These are phyloP conservation scores for Triadica sebifera DNA, from an alignment of 345 rosid species.

Conservation along the genomic window DNA sequence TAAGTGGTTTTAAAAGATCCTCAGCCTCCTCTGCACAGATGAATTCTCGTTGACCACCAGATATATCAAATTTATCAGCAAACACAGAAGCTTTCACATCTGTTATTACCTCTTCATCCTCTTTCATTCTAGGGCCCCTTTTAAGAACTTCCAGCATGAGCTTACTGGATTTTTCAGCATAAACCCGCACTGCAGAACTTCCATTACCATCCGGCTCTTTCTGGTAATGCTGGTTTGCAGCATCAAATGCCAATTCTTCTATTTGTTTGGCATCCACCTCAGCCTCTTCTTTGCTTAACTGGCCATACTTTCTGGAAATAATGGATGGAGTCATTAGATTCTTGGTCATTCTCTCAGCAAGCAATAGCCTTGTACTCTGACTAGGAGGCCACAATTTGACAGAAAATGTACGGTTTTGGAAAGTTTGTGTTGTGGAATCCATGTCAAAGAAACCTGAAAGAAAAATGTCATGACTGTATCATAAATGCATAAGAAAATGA, in stretches of 20 bases:
- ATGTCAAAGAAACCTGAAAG: conserved; percentile 43
- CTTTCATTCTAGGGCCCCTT: conserved; percentile 51
- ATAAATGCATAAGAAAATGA: conserved; percentile 3
- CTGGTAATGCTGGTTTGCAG: conserved; percentile 69
- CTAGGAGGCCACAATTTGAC: conserved; percentile 94
- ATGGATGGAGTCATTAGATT: conserved; percentile 79
- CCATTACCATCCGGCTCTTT: conserved; percentile 96
- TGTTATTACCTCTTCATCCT: conserved; percentile 28
- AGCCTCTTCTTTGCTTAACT: conserved; percentile 70
- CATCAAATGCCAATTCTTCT: conserved; percentile 59
- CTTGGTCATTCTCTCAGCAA: conserved; percentile 60
- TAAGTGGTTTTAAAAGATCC: conserved; percentile 68
- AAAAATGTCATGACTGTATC: conserved; percentile 6
- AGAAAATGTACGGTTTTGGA: conserved; percentile 55
- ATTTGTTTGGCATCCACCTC: conserved; percentile 65
- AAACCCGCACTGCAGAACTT: conserved; percentile 87
- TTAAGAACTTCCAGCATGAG: conserved; percentile 79
- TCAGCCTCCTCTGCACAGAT: conserved; percentile 79
- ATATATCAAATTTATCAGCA: conserved; percentile 67
- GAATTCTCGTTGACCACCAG: conserved; percentile 67
- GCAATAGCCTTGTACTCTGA: conserved; percentile 63
- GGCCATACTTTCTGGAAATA: conserved; percentile 81
- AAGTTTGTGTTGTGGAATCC: conserved; percentile 44
- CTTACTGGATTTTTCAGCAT: conserved; percentile 90
- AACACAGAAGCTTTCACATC: conserved; percentile 26